Evolutionary conservation across 1,139 yeast species (phyloP), one percentile per base, ranked within the genome.

Genomic region (Sugiyamaella castrensis): DNA sequence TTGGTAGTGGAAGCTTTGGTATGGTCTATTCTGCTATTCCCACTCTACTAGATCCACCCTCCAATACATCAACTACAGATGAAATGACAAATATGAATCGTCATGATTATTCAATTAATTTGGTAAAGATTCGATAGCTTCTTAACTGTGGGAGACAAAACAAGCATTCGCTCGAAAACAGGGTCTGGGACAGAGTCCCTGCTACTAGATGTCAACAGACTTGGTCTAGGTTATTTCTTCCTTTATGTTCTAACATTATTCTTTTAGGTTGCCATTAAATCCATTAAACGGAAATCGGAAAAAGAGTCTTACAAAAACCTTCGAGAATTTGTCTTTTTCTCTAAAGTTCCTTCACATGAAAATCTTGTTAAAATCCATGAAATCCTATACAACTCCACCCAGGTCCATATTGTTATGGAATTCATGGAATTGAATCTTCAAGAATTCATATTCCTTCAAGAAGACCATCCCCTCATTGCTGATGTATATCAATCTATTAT

Each of bases 391-490:
- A 96, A 89, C 66, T 73, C 76, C 41, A 55, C 61, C 9, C 69
- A 75, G 40, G 76, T 72, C 56, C 80, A 79, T 57, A 73, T 91
- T 38, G 84, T 86, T 6, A 88, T 91, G 95, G 98, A 92, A 66
- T 76, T 84, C 26, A 79, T 91, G 87, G 87, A 84, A 57, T 88
- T 82, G 67, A 88, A 84, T 61, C 72, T 92, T 51, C 82, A 81
- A 59, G 89, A 87, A 63, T 72, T 65, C 35, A 57, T 66, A 31
- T 55, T 57, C 16, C 42, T 55, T 11, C 72, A 91, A 53, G 75
- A 74, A 50, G 68, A 70, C 28, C 69, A 71, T 29, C 69, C 68
- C 1, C 82, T 87, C 55, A 76, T 87, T 2, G 70, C 76, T 1
- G 70, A 12, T 10, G 16, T 37, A n/a, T 39, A 32, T 13, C 16